phyloP scores from a whole-genome alignment of 1,139 yeast species.

The Yamadazyma taylorii region DNA sequence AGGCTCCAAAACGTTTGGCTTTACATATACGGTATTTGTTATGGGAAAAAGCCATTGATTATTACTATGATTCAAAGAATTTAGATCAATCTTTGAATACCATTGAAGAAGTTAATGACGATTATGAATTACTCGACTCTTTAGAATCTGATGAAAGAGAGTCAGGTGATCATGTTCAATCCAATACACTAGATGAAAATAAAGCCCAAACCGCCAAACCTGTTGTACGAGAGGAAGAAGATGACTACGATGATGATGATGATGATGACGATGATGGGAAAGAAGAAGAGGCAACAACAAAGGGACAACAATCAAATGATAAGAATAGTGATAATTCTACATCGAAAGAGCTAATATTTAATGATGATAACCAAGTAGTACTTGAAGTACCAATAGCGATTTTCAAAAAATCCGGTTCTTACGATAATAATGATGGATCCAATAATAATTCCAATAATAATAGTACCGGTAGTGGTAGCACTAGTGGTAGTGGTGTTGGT shows the following conservation, averaged over 20 bases:
- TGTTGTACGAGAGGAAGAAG: conserved; percentile 34
- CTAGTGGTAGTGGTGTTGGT: not conserved
- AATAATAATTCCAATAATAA: not conserved
- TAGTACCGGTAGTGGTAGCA: conserved; percentile 10
- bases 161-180: conserved; percentile 18
- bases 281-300: conserved; percentile 15
- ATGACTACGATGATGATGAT: conserved; percentile 43
- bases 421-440: too few relatives aligned
- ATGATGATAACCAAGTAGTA: conserved; percentile 30
- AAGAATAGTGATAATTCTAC: not conserved
- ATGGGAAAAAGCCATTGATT: conserved; percentile 74
- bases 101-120: conserved; percentile 38
- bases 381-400: conserved; percentile 31
- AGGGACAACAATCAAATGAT: too few relatives aligned
- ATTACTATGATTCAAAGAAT: conserved; percentile 34
- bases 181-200: too few relatives aligned
- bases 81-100: conserved; percentile 27
- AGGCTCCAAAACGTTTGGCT: conserved; percentile 55
- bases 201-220: conserved; percentile 12
- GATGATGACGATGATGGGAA: conserved; percentile 31
- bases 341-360: conserved; percentile 12
- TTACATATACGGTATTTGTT: conserved; percentile 65
- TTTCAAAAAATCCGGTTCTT: conserved; percentile 14
- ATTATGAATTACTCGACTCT: conserved; percentile 38
- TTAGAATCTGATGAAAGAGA: conserved; percentile 20